Base-by-base conservation (phyloP, 2,329 filamentous ascomycete genomes). In the Cryphonectria parasitica region DNA sequence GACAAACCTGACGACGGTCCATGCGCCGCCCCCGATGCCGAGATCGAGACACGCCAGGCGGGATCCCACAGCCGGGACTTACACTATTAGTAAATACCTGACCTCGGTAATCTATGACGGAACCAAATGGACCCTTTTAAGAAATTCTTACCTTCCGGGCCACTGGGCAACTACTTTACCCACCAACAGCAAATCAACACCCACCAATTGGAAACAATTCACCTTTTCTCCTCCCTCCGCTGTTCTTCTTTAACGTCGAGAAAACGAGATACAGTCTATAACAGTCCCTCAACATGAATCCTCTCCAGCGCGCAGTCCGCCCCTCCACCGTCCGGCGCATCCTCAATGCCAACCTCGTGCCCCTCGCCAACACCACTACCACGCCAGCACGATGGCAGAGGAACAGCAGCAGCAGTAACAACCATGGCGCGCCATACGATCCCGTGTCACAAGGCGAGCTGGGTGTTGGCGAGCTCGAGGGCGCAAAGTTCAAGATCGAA, bases 401-500 rank as follows among this genome's bases (percentile, higher is more conserved):
- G 45, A 49, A 49, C 43, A 49, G 8, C 52, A 61, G 67, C 73
- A 63, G 69, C 54, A 61, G 67, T 72, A 13, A 69, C 72, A 70
- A 49, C 45, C 22, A 49, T 7, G 45, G 75, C 54, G 54, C 73
- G 64, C 75, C 75, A 52, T 73, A 74, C 63, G 70, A 76, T 69
- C 73, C 76, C 10, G 71, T 86, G 71, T 71, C 75, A 25, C 64
- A 75, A 60, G 70, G 52, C 71, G 93, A 97, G 75, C 87, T 97
- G 72, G 90, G 85, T 61, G 92, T 96, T 76, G 94, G 94, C 78
- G 94, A 98, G 85, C 89, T 98, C 77, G 90, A 97, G 79, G 94
- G 94, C 75, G 92, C 91, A 73, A 88, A 88, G 71, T 97, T 98
- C 83, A 92, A 89, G 80, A 90, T 98, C 77, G 93, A 97, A 85